Percentiles rank a stretch among this genome's conserved stretches.
phyloP scores from a whole-genome alignment of 2,329 filamentous ascomycete genomes.

The Aspergillus novoparasiticus region DNA sequence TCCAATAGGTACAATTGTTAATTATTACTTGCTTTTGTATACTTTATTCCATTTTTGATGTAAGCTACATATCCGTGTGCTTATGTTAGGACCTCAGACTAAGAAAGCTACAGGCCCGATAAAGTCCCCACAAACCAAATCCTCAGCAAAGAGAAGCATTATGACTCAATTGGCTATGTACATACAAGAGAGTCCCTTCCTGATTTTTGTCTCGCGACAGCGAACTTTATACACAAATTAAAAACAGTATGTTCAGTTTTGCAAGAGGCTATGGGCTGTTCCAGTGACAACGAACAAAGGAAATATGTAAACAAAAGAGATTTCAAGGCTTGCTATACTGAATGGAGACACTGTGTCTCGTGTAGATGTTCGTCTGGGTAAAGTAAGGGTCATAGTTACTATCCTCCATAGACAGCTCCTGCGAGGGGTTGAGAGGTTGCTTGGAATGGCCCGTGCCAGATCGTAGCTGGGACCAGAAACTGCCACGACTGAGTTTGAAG shows the following conservation, averaged over 20 bases:
- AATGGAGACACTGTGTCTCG: background rate
- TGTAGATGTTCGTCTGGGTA: background rate
- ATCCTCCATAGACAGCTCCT: conserved; percentile 35
- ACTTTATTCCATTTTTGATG: too few species aligned
- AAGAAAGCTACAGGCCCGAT: too few species aligned
- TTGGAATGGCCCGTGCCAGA: background rate
- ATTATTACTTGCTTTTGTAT: too few species aligned
- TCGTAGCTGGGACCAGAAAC: conserved; percentile 25
- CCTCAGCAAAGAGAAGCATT: too few species aligned
- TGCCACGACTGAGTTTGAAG: conserved; percentile 20
- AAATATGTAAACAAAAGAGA: background rate
- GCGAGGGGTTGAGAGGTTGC: background rate
- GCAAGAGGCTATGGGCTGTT: too few species aligned
- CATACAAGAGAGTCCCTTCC: background rate
- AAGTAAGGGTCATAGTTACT: conserved; percentile 31
- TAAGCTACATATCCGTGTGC: too few species aligned
- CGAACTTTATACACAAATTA: background rate
- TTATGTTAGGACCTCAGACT: too few species aligned
- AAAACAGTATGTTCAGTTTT: background rate
- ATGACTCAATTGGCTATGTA: background rate
- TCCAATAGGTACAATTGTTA: too few species aligned
- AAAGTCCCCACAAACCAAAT: too few species aligned
- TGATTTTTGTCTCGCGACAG: background rate
- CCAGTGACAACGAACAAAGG: background rate
- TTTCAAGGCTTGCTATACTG: background rate